A percentile compares a stretch with the other conserved stretches of the same genome.
phyloP scores from a whole-genome alignment of 1,139 yeast genomes.

The Sugiyamaella grinbergsii region DNA sequence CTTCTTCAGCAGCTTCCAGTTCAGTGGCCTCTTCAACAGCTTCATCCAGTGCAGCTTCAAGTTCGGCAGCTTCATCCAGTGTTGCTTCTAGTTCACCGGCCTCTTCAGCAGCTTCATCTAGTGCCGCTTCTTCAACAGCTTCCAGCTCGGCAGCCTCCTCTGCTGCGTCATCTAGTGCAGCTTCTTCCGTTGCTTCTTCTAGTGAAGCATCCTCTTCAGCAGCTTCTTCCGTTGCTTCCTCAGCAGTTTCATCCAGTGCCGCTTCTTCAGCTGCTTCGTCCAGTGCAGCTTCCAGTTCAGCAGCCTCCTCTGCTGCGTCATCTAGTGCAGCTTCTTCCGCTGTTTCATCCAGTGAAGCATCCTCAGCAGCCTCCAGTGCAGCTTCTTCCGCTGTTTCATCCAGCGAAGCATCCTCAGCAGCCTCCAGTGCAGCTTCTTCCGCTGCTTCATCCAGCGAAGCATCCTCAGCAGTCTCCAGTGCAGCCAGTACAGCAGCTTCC shows the following conservation, averaged over 20 bases:
- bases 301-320: slow-evolving; percentile 11
- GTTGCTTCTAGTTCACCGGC: background rate
- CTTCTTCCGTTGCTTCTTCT: slow-evolving; percentile 16
- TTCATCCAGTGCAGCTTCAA: slow-evolving; percentile 1
- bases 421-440: slow-evolving; percentile 11
- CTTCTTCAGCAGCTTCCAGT: slow-evolving; percentile 1
- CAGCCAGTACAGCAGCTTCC: slow-evolving; percentile 1
- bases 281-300: slow-evolving; percentile 10
- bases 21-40: background rate
- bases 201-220: slow-evolving; percentile 9
- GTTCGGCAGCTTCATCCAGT: slow-evolving; percentile 4
- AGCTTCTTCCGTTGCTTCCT: slow-evolving; percentile 5
- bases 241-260: slow-evolving; percentile 6
- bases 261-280: slow-evolving; percentile 11
- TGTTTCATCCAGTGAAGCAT: too few relatives aligned
- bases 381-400: slow-evolving; percentile 7
- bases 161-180: slow-evolving; percentile 9
- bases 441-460: slow-evolving; percentile 11
- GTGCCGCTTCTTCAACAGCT: slow-evolving; percentile 1
- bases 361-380: slow-evolving; percentile 7
- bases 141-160: slow-evolving; percentile 16
- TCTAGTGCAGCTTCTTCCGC: slow-evolving; percentile 16
- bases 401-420: slow-evolving; percentile 5
- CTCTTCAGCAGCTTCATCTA: slow-evolving; percentile 10
- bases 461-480: slow-evolving; percentile 7